Percentiles rank a stretch among this genome's conserved stretches.
phyloP scores from a whole-genome alignment of 768 basidiomycete genomes.

The Leccinum variicolor region DNA sequence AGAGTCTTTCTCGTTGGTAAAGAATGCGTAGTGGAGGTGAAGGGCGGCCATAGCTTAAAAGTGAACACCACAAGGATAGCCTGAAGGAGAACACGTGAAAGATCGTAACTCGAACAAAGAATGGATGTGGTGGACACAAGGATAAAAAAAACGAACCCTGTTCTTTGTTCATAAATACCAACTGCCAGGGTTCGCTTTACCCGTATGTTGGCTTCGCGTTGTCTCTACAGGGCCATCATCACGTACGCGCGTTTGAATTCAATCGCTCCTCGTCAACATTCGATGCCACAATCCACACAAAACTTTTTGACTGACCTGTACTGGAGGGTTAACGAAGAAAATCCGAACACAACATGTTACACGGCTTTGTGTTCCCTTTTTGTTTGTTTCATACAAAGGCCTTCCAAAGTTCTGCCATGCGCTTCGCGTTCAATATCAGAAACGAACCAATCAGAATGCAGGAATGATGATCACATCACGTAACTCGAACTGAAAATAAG shows the following conservation, averaged over 20 bases:
- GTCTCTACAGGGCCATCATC: constrained; percentile 8
- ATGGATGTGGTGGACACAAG: constrained; percentile 5
- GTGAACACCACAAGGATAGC: constrained; percentile 14
- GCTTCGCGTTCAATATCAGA: constrained; percentile 6
- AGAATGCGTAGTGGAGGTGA: constrained; percentile 54
- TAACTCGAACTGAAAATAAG: constrained; percentile 22
- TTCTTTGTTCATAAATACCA: constrained; percentile 14
- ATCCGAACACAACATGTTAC: neutral
- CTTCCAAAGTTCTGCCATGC: constrained; percentile 5
- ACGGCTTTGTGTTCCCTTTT: constrained; percentile 15
- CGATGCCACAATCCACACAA: neutral
- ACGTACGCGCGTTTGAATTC: constrained; percentile 2
- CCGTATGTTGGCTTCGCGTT: neutral
- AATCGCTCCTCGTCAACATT: neutral
- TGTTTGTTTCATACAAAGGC: constrained; percentile 7
- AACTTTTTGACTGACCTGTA: constrained; percentile 11
- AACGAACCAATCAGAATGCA: constrained; percentile 16
- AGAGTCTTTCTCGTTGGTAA: constrained; percentile 33
- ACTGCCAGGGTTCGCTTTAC: constrained; percentile 2
- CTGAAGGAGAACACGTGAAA: constrained; percentile 8
- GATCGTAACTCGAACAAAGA: constrained; percentile 13
- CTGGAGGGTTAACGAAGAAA: neutral
- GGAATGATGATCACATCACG: constrained; percentile 19
- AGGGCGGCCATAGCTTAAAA: constrained; percentile 51
- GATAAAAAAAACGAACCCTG: constrained; percentile 9